Evolutionary conservation across 2,329 filamentous ascomycete genomes (phyloP).

Genomic region (Exophiala bonariae): DNA sequence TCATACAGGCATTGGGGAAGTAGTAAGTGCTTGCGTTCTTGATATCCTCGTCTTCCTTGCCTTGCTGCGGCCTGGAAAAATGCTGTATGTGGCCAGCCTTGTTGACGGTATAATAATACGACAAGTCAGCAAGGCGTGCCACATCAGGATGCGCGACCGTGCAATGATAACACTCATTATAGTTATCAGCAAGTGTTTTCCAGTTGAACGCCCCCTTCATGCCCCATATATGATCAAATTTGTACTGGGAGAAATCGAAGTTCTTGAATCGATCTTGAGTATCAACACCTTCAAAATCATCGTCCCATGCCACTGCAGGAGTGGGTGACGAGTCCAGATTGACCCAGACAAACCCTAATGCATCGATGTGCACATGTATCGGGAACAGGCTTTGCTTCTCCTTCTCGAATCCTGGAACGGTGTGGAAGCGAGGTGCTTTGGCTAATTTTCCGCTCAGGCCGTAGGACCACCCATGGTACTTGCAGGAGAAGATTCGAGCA

Average conservation of each 20-base stretch:
- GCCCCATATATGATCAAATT: constrained; percentile 59
- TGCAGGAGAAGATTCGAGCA: constrained; percentile 54
- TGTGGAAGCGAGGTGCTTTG: constrained; percentile 61
- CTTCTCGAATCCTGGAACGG: constrained; percentile 58
- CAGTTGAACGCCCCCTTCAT: constrained; percentile 60
- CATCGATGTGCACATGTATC: constrained; percentile 21
- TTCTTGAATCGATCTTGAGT: constrained; percentile 45
- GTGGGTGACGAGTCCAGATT: constrained; percentile 17
- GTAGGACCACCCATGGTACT: constrained; percentile 66
- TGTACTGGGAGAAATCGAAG: constrained; percentile 55
- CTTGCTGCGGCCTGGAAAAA: constrained; percentile 35
- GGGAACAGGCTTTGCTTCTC: constrained; percentile 54
- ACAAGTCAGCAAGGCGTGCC: constrained; percentile 53
- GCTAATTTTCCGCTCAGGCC: constrained; percentile 58
- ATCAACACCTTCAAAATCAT: constrained; percentile 53
- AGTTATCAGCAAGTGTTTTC: constrained; percentile 64
- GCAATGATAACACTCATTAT: constrained; percentile 58
- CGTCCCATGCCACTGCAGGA: constrained; percentile 50
- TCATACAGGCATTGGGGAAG: constrained; percentile 37
- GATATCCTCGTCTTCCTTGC: constrained; percentile 28
- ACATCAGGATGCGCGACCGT: constrained; percentile 59
- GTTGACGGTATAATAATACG: constrained; percentile 54
- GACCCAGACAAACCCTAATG: constrained; percentile 25
- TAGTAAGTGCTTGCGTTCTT: constrained; percentile 35
- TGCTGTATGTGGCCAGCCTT: constrained; percentile 57